These are phyloP conservation scores for Vigna reflexopilosa DNA, from an alignment of 306 rosid genomes.

Conservation along the genomic window DNA sequence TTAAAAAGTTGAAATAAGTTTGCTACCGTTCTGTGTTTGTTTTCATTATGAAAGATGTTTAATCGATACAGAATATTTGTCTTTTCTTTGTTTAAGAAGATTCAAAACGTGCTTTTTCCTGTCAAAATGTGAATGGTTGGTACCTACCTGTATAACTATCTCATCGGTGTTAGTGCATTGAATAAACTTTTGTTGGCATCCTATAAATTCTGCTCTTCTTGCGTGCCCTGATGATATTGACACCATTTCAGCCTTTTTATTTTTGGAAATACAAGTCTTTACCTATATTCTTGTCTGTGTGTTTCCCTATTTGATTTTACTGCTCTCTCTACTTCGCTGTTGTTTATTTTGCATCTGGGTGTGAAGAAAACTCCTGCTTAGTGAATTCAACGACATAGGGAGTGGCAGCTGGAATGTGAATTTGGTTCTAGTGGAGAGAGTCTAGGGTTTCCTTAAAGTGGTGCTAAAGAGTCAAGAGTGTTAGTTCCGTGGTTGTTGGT, in stretches of 20 bases:
- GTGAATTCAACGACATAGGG: slow-evolving; percentile 11
- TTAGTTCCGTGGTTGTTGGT: slow-evolving; percentile 9
- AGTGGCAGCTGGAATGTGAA: slow-evolving; percentile 9
- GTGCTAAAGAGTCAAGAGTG: slow-evolving; percentile 3
- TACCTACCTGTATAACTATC: neutral
- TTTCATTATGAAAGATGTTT: neutral
- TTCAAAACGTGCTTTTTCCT: slow-evolving; percentile 17
- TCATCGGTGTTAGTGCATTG: slow-evolving; percentile 43
- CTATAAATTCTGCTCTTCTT: neutral
- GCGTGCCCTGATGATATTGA: slow-evolving; percentile 38
- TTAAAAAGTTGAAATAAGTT: neutral
- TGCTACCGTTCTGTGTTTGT: neutral
- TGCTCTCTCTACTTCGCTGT: neutral
- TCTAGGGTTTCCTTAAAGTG: slow-evolving; percentile 48
- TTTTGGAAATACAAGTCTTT: slow-evolving; percentile 16
- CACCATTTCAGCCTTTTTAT: slow-evolving; percentile 27
- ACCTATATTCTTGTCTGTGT: neutral
- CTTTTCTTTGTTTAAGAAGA: neutral
- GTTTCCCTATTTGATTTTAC: slow-evolving; percentile 11
- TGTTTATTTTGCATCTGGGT: neutral
- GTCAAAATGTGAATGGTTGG: slow-evolving; percentile 19
- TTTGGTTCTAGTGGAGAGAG: slow-evolving; percentile 29
- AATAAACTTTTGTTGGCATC: slow-evolving; percentile 31
- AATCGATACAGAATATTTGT: neutral
- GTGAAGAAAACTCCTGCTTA: neutral